A percentile compares a stretch with the other conserved stretches of the same genome.
These are phyloP conservation scores for Eimeria nieschulzi DNA, from an alignment of 169 alveolate genomes.

Conservation along the genomic window DNA sequence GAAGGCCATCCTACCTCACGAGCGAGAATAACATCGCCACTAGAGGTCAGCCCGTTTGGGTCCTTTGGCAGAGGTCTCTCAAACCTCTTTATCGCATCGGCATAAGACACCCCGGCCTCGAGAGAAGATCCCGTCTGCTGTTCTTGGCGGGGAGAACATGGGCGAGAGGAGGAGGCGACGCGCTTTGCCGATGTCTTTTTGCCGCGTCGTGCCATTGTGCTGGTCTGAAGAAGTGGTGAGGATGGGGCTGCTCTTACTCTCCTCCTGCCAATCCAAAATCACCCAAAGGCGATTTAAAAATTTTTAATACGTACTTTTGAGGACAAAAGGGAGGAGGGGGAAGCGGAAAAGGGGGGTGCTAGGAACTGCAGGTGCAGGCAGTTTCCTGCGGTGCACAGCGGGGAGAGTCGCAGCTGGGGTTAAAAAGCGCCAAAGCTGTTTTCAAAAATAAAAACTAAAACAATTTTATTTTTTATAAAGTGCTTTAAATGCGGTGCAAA, in stretches of 20 bases:
- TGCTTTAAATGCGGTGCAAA: no score
- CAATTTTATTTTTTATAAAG: no score
- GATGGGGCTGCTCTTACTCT: neutral
- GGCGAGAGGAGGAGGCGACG: no score
- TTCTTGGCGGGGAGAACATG: no score
- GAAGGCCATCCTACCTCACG: neutral
- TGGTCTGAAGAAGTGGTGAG: neutral
- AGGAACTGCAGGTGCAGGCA: neutral
- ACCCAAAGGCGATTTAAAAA: neutral
- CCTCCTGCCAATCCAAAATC: slow-evolving; percentile 39
- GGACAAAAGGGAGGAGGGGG: slow-evolving; percentile 2
- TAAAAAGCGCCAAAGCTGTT: no score
- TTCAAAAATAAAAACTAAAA: no score
- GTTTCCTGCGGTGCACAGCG: no score
- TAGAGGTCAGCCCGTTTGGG: neutral
- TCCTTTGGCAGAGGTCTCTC: neutral
- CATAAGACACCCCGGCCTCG: no score
- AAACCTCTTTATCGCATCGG: neutral
- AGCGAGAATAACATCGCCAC: neutral
- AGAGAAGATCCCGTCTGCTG: no score
- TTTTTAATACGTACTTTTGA: neutral
- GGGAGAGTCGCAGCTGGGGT: no score
- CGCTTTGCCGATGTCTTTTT: neutral
- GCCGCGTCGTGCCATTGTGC: slow-evolving; percentile 53
- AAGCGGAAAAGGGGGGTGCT: neutral